Base-by-base conservation (phyloP, 495 filamentous ascomycete species). In the Hypoxylon perforatum region DNA sequence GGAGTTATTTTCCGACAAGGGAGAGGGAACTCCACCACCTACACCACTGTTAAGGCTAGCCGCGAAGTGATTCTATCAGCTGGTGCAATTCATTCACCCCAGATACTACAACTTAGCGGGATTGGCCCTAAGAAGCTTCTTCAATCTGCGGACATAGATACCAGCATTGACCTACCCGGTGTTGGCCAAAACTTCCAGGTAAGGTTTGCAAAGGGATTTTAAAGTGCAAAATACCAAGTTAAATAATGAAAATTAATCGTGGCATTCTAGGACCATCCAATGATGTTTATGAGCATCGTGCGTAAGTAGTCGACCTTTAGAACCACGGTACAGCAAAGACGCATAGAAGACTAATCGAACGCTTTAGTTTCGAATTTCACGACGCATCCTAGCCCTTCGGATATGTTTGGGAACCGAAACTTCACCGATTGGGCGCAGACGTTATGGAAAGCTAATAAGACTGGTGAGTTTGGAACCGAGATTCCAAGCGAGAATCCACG, bases 151-250 rank as follows among this genome's bases (percentile, higher is more conserved):
- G 75, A 77, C 1, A 83, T 89, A 33, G 73, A 74, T 3, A 75
- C 82, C 0, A 63, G 79, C 1, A 74, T 85, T 1, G 81, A 88
- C 54, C 69, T 86, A 0, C 85, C 86, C 0, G 84, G 84, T 4
- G 86, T 88, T 12, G 86, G 86, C 1, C 79, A 83, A 56, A 87
- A 88, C 61, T 82, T 87, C 57, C 86, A 88, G n/a, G n/a, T n/a
- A n/a, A n/a, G n/a, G n/a, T n/a, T n/a, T n/a, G n/a, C n/a, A n/a
- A n/a, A n/a, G n/a, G n/a, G n/a, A n/a, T n/a, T n/a, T n/a, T n/a
- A n/a, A n/a, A n/a, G n/a, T n/a, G n/a, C n/a, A n/a, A n/a, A n/a
- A n/a, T n/a, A n/a, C n/a, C n/a, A n/a, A n/a, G n/a, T n/a, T n/a
- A n/a, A n/a, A n/a, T n/a, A n/a, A n/a, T n/a, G n/a, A n/a, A n/a